These are phyloP conservation scores for Zymoseptoria ardabiliae DNA, from an alignment of 2,329 filamentous ascomycete genomes.

Conservation along the genomic window DNA sequence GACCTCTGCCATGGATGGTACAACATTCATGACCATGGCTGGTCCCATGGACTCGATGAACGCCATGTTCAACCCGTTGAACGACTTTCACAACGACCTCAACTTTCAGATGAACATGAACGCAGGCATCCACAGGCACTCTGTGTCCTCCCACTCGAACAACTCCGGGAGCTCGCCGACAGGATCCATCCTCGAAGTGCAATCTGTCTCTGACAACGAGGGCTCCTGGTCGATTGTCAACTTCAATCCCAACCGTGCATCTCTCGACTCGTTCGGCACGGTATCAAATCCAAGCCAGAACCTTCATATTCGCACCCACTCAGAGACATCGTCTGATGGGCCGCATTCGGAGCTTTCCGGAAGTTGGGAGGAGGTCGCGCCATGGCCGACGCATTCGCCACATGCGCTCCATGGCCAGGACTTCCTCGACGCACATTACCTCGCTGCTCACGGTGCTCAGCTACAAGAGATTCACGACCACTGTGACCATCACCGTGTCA, in stretches of 20 bases:
- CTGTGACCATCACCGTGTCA: conserved; percentile 24
- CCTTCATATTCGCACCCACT: conserved; percentile 77
- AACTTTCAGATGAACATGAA: conserved; percentile 45
- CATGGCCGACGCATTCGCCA: conserved; percentile 73
- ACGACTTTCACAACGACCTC: conserved; percentile 68
- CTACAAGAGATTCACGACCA: conserved; percentile 12
- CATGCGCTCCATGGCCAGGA: conserved; percentile 60
- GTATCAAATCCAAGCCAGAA: conserved; percentile 92
- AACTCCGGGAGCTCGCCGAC: conserved; percentile 59
- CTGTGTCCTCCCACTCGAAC: conserved; percentile 30
- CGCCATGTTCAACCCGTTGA: conserved; percentile 35
- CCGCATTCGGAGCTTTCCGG: conserved; percentile 55
- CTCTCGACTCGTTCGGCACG: conserved; percentile 58
- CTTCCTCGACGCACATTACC: conserved; percentile 54
- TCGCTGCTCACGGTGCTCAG: conserved; percentile 13
- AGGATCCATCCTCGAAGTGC: conserved; percentile 74
- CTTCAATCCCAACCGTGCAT: conserved; percentile 43
- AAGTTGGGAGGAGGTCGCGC: conserved; percentile 72
- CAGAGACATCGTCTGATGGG: conserved; percentile 66
- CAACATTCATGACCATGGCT: conserved; percentile 34
- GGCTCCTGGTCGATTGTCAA: conserved; percentile 68
- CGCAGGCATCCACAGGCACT: conserved; percentile 34
- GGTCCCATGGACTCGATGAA: conserved; percentile 40
- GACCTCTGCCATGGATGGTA: conserved; percentile 35
- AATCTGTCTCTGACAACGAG: conserved; percentile 83